Evolutionary conservation across 1,284 basidiomycete species (phyloP).

Genomic region (Malassezia restricta): DNA sequence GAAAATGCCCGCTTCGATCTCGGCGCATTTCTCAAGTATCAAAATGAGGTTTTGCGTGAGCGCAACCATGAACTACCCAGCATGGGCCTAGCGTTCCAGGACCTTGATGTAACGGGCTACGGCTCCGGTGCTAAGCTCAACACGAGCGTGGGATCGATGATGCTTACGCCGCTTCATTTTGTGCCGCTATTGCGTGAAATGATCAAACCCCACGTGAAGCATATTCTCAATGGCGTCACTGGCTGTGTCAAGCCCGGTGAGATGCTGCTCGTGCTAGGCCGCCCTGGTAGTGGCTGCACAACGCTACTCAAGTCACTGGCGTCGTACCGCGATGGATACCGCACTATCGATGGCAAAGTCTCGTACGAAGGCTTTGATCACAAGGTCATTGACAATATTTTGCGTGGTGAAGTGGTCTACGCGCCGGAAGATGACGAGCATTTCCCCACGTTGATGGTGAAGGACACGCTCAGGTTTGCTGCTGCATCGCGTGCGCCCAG

Average conservation of each 20-base stretch:
- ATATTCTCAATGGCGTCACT: constrained; percentile 26
- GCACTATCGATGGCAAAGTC: constrained; percentile 24
- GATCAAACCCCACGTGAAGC: constrained; percentile 26
- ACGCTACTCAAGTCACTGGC: constrained; percentile 34
- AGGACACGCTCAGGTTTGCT: constrained; percentile 31
- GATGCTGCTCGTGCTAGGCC: constrained; percentile 39
- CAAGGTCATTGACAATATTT: constrained; percentile 24
- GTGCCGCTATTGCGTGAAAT: constrained; percentile 15
- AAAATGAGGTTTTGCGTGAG: constrained; percentile 25
- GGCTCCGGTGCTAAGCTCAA: constrained; percentile 25
- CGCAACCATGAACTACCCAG: constrained; percentile 23
- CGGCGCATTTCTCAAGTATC: constrained; percentile 33
- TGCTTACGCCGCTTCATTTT: constrained; percentile 19
- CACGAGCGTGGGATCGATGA: constrained; percentile 20
- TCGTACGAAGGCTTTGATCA: constrained; percentile 28
- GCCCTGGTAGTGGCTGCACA: constrained; percentile 37
- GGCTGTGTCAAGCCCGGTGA: constrained; percentile 38
- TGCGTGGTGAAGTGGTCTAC: constrained; percentile 31
- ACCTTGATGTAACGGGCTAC: constrained; percentile 26
- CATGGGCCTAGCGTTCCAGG: constrained; percentile 22
- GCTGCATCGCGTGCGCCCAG: constrained; percentile 31
- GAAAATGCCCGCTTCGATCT: constrained; percentile 44
- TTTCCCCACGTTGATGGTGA: constrained; percentile 30
- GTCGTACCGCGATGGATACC: constrained; percentile 36
- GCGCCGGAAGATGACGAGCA: constrained; percentile 28